Evolutionary conservation across 441 rosid species (phyloP), one percentile per base, ranked within the genome.

Genomic region (Capsella rubella): DNA sequence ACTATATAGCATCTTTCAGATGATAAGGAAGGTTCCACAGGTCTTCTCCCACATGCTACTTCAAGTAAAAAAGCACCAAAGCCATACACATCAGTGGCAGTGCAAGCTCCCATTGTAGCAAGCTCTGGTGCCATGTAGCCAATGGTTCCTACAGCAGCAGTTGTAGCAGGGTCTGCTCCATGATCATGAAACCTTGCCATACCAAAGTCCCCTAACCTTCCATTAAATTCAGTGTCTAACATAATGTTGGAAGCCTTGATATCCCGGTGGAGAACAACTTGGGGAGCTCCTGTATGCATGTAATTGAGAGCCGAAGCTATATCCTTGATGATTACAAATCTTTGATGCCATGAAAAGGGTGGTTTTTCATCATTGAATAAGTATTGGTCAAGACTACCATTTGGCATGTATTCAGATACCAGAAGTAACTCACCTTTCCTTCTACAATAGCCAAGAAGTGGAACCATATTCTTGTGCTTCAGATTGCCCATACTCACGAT

Each of bases 41-140:
- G 78, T 27, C 78, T 25, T n/a, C 68, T 67, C 32, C 73, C 78
- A 59, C 73, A 74, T 4, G 39, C 15, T 29, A 67, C 67, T 42
- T 74, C 78, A 42, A 74, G 78, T 42, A 67, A 27, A 57, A 74
- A 67, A 3, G 35, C 78, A 74, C 78, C 78, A 74, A 74, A 74
- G 2, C 68, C 73, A 42, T 67, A 74, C 27, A 74, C 78, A 40
- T 74, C 78, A 0, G 68, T 74, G 54, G 50, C 51, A 8, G 25
- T 42, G 4, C 51, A 40, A 67, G 62, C 76, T 7, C 89, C 94
- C 1, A 56, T 80, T 51, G 72, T 52, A 1, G 79, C 28, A n/a
- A 89, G 67, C 76, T 87, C 90, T 13, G 89, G 92, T 53, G 89
- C 92, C 46, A 60, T 89, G 85, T 9, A 75, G 6, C 92, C 92